Evolutionary conservation across 2,329 filamentous ascomycete genomes (phyloP).

Genomic region (Metarhizium brunneum): DNA sequence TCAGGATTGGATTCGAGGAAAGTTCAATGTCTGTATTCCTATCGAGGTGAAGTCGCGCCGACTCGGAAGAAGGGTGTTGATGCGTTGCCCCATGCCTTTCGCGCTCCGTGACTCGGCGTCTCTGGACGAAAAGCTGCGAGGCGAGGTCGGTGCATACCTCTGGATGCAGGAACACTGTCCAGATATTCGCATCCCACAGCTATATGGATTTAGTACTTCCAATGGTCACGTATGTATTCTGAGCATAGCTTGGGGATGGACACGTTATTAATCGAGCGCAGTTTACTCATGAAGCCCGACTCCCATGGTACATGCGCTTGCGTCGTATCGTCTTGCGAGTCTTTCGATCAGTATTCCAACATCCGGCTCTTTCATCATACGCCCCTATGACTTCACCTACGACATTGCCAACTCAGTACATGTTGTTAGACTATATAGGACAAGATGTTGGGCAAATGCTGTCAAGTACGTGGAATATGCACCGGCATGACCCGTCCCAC

Average conservation of each 20-base stretch:
- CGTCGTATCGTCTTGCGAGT: not conserved
- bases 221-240: conserved; percentile 7
- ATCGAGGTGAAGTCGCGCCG: conserved; percentile 16
- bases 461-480: conserved; percentile 14
- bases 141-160: conserved; percentile 15
- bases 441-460: conserved; percentile 17
- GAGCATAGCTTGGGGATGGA: not conserved
- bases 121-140: conserved; percentile 30
- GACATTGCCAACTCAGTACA: conserved; percentile 9
- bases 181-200: conserved; percentile 14
- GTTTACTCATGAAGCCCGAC: conserved; percentile 9
- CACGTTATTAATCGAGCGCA: conserved; percentile 4
- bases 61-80: conserved; percentile 15
- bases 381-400: conserved; percentile 1
- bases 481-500: conserved; percentile 4
- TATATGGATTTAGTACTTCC: conserved; percentile 14
- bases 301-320: conserved; percentile 7
- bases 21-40: conserved; percentile 26
- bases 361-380: conserved; percentile 5
- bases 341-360: conserved; percentile 3
- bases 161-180: conserved; percentile 18
- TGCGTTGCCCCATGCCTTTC: conserved; percentile 22
- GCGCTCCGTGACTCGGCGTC: conserved; percentile 14
- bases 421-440: conserved; percentile 17
- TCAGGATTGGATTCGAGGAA: conserved; percentile 21